Evolutionary conservation across 192 early-diverging fungal species (phyloP).

Genomic region (Entomortierella lignicola): DNA sequence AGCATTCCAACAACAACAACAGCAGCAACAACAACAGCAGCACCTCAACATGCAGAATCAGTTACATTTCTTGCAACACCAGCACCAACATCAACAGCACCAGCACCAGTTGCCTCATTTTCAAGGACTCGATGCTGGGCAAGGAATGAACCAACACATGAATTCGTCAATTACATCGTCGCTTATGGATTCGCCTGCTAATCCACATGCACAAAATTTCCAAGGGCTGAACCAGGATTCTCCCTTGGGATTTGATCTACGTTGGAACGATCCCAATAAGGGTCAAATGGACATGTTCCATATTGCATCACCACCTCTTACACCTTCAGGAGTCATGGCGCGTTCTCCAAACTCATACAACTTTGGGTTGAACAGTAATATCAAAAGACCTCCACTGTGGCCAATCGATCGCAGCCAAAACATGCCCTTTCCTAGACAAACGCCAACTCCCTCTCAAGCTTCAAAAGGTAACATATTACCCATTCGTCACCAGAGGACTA

Average conservation of each 20-base stretch:
- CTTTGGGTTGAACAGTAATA: slow-evolving; percentile 20
- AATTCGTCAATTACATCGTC: slow-evolving; percentile 18
- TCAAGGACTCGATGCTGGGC: slow-evolving; percentile 30
- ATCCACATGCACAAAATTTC: slow-evolving; percentile 8
- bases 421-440: slow-evolving; percentile 43
- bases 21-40: slow-evolving; percentile 22
- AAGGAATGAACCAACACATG: slow-evolving; percentile 25
- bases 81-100: slow-evolving; percentile 30
- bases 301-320: slow-evolving; percentile 44
- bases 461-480: slow-evolving; percentile 32
- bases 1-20: slow-evolving; percentile 10
- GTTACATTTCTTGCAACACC: slow-evolving; percentile 28
- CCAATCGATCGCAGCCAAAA: slow-evolving; percentile 36
- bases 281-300: slow-evolving; percentile 41
- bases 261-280: slow-evolving; percentile 33
- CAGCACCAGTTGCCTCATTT: slow-evolving; percentile 36
- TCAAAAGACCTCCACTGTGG: slow-evolving; percentile 46
- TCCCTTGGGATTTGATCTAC: slow-evolving; percentile 20
- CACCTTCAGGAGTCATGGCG: slow-evolving; percentile 36
- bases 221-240: slow-evolving; percentile 31
- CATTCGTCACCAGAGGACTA: not conserved
- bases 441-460: slow-evolving; percentile 31
- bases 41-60: slow-evolving; percentile 22
- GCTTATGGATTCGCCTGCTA: slow-evolving; percentile 19
- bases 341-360: slow-evolving; percentile 32